phyloP scores from a whole-genome alignment of 805 yeast genomes.

The Yarrowia sp. region DNA sequence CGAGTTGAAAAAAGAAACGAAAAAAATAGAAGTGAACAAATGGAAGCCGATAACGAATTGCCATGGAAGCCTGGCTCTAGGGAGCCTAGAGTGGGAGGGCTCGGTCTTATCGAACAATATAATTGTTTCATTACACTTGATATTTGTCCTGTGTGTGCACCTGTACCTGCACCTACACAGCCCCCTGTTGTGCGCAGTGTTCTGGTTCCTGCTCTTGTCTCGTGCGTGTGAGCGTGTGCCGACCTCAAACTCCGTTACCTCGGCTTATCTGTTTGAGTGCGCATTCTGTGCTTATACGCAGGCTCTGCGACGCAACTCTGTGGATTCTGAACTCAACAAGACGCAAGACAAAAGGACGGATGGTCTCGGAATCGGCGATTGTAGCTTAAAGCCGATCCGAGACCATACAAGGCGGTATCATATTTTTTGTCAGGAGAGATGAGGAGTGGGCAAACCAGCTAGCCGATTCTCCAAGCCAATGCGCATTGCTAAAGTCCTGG shows the following conservation, averaged over 20 bases:
- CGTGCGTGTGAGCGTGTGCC: slow-evolving; percentile 36
- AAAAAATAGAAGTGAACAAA: neutral
- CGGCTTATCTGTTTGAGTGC: slow-evolving; percentile 4
- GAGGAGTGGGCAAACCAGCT: too few relatives aligned
- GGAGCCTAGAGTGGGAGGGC: too few relatives aligned
- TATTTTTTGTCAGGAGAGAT: too few relatives aligned
- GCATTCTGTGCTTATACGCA: slow-evolving; percentile 14
- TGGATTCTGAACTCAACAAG: neutral
- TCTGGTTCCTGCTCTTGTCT: too few relatives aligned
- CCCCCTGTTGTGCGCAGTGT: too few relatives aligned
- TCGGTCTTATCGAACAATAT: too few relatives aligned
- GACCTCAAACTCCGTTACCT: neutral
- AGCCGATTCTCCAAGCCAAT: too few relatives aligned
- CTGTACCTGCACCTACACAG: neutral
- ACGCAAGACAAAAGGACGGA: neutral
- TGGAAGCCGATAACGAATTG: neutral
- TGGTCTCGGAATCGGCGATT: neutral
- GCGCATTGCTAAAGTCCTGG: too few relatives aligned
- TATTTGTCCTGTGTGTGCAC: too few relatives aligned
- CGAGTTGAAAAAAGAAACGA: too few relatives aligned
- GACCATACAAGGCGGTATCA: too few relatives aligned
- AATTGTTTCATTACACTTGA: too few relatives aligned
- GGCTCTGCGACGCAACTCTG: neutral
- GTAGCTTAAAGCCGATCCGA: neutral
- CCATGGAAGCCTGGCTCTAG: neutral